Percentiles rank a stretch among this genome's conserved stretches.
These are phyloP conservation scores for Aspergillus coremiiformis DNA, from an alignment of 495 filamentous ascomycete genomes.

Conservation along the genomic window DNA sequence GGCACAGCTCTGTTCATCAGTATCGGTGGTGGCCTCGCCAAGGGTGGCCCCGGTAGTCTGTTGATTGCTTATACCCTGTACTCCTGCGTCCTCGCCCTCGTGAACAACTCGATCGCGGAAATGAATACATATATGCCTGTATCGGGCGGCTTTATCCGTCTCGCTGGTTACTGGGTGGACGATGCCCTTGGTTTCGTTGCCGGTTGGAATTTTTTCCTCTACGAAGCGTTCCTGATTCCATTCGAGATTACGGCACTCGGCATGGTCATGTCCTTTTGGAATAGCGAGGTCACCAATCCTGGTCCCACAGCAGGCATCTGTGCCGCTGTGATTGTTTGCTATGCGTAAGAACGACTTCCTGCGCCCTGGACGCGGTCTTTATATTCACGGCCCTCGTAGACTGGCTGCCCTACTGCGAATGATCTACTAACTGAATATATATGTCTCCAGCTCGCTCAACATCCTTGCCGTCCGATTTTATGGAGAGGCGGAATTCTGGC, in stretches of 20 bases:
- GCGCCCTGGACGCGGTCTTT: no score
- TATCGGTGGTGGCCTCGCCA: constrained; percentile 7
- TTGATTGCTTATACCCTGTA: constrained; percentile 16
- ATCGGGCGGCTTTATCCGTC: constrained; percentile 40
- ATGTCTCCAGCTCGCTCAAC: constrained; percentile 12
- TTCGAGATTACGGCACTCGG: constrained; percentile 67
- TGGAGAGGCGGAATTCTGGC: constrained; percentile 61
- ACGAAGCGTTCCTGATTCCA: constrained; percentile 57
- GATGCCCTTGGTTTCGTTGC: constrained; percentile 46
- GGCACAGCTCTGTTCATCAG: constrained; percentile 28
- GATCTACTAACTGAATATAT: neutral
- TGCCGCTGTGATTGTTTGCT: constrained; percentile 45
- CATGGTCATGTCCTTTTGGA: constrained; percentile 62
- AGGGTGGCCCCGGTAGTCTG: neutral
- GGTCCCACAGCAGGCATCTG: constrained; percentile 49
- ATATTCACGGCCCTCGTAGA: no score
- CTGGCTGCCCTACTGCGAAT: neutral
- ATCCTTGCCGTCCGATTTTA: constrained; percentile 54
- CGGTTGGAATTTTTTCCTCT: constrained; percentile 57
- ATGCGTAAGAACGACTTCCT: constrained; percentile 14
- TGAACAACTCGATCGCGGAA: constrained; percentile 36
- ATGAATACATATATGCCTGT: constrained; percentile 47
- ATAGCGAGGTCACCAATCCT: constrained; percentile 38
- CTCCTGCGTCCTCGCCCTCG: constrained; percentile 23
- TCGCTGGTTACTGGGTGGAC: constrained; percentile 44